phyloP scores from a whole-genome alignment of 1,139 yeast species.

The Candida sp. region DNA sequence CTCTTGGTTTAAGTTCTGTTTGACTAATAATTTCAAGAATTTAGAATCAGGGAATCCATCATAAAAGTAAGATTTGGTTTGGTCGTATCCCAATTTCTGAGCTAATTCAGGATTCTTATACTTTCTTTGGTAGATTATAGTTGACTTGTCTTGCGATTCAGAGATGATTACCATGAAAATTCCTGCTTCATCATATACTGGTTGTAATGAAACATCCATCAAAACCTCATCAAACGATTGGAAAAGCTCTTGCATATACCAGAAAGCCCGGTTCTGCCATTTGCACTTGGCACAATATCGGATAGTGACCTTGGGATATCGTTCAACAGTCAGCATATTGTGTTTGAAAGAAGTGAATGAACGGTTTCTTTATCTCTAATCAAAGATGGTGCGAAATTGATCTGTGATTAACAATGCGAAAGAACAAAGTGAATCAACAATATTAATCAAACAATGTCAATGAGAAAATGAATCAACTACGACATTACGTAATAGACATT shows the following conservation, averaged over 20 bases:
- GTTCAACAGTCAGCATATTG: neutral
- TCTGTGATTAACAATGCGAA: too few relatives aligned
- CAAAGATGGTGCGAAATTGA: too few relatives aligned
- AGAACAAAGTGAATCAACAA: too few relatives aligned
- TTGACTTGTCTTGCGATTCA: constrained; percentile 8
- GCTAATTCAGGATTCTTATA: constrained; percentile 25
- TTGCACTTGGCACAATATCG: constrained; percentile 44
- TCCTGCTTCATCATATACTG: constrained; percentile 38
- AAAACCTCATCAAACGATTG: constrained; percentile 41
- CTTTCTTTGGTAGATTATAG: constrained; percentile 33
- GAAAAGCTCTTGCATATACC: constrained; percentile 44
- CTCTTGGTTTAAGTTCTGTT: constrained; percentile 25
- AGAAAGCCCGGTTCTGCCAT: constrained; percentile 47
- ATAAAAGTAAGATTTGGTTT: constrained; percentile 28
- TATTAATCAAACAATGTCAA: too few relatives aligned
- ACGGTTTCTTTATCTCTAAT: too few relatives aligned
- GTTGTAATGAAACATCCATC: constrained; percentile 38
- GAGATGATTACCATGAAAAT: constrained; percentile 27
- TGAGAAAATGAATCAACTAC: too few relatives aligned
- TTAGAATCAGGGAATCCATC: constrained; percentile 50
- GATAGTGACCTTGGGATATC: constrained; percentile 31
- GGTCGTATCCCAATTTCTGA: constrained; percentile 13
- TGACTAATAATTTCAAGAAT: constrained; percentile 33
- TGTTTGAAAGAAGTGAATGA: too few relatives aligned
- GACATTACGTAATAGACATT: too few relatives aligned